phyloP scores from a whole-genome alignment of 148 eudicot species.

The Rhododendron mucronatum region DNA sequence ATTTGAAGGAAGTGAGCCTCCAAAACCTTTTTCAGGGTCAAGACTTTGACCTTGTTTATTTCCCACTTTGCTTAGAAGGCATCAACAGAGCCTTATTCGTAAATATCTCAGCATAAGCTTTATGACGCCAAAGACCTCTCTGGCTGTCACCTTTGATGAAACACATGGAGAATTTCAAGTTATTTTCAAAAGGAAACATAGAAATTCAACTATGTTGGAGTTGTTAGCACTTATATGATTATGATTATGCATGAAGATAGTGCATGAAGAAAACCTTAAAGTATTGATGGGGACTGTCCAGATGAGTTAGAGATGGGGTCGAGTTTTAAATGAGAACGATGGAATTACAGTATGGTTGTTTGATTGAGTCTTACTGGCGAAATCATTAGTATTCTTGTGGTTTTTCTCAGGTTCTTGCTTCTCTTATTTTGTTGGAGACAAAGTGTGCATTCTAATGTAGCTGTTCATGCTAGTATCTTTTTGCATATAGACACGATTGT shows the following conservation, averaged over 20 bases:
- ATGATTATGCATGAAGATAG: background rate
- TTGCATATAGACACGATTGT: background rate
- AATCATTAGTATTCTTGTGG: background rate
- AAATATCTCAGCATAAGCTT: background rate
- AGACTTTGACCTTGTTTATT: constrained; percentile 6
- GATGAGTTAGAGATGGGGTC: background rate
- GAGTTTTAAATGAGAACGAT: background rate
- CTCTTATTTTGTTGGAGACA: background rate
- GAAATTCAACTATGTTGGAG: background rate
- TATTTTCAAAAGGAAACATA: background rate
- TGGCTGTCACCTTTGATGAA: background rate
- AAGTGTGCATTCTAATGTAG: background rate
- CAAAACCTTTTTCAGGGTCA: background rate
- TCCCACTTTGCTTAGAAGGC: background rate
- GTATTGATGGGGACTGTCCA: background rate
- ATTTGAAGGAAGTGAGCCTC: background rate
- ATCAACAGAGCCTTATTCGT: background rate
- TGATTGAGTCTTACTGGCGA: background rate
- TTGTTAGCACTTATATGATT: background rate
- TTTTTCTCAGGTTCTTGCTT: background rate
- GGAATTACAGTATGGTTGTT: background rate
- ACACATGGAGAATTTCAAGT: background rate
- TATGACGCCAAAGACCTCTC: background rate
- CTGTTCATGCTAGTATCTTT: background rate
- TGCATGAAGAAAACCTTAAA: background rate